These are phyloP conservation scores for Penicillium lagena DNA, from an alignment of 495 filamentous ascomycete species.

Conservation along the genomic window DNA sequence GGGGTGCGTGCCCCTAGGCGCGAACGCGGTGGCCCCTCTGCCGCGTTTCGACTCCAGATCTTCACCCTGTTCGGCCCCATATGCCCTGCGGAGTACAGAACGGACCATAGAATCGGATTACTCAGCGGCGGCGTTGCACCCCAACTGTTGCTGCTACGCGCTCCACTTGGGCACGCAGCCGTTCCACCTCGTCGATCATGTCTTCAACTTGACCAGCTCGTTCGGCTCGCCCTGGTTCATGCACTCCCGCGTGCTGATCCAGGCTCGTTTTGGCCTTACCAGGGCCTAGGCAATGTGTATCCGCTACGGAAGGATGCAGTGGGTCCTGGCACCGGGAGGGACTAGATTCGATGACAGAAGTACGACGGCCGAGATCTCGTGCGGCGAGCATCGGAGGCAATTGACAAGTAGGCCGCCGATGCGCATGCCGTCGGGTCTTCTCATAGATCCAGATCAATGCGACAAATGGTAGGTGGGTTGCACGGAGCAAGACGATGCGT, in stretches of 20 bases:
- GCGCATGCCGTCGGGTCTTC: constrained; percentile 24
- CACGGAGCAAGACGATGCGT: constrained; percentile 73
- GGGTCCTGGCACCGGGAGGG: constrained; percentile 24
- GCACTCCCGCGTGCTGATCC: constrained; percentile 16
- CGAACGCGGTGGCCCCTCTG: constrained; percentile 4
- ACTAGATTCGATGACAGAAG: constrained; percentile 19
- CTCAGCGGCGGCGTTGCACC: constrained; percentile 11
- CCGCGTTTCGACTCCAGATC: constrained; percentile 3
- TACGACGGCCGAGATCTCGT: constrained; percentile 9
- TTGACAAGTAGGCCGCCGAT: constrained; percentile 19
- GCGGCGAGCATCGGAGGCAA: constrained; percentile 15
- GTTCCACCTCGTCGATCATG: constrained; percentile 35
- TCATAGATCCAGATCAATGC: constrained; percentile 58
- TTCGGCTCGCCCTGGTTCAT: constrained; percentile 11
- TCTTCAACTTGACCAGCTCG: constrained; percentile 14
- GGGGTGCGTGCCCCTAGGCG: constrained; percentile 20
- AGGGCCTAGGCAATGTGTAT: constrained; percentile 13
- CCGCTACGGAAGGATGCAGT: constrained; percentile 20
- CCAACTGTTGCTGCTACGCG: constrained; percentile 21
- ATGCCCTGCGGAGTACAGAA: neutral
- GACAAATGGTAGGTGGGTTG: constrained; percentile 60
- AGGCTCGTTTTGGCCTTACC: constrained; percentile 13
- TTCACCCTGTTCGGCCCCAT: neutral
- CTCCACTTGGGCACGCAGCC: constrained; percentile 34
- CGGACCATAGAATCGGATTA: neutral